Base-by-base conservation (phyloP, 495 filamentous ascomycete genomes). In the Aspergillus indologenus region DNA sequence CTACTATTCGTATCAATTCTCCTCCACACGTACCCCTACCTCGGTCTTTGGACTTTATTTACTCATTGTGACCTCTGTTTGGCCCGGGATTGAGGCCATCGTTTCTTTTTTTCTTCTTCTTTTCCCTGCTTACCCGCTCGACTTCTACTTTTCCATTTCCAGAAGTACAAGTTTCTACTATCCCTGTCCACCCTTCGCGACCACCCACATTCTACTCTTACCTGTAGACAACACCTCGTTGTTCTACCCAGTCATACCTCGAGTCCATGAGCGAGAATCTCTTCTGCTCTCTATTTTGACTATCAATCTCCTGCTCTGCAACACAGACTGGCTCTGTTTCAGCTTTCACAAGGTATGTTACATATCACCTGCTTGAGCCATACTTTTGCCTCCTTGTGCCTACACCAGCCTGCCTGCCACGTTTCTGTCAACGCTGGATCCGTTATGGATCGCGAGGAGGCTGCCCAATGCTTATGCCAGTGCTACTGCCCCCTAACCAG, bases 151-250 rank as follows among this genome's bases (percentile, higher is more conserved):
- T 66, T 56, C 60, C 52, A 56, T 51, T 67, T 61, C 62, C 61
- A 72, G 69, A 71, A 68, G 63, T 51, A 53, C 49, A 31, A 61
- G 42, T 53, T 5, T 52, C 46, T 54, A 56, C 61, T 47, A 73
- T 76, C 73, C 73, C 73, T 76, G 73, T 68, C 72, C 67, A 64
- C 70, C 63, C 46, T 61, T 65, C 66, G 60, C 65, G 59, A 61
- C 60, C 60, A 67, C 53, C 20, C 34, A 26, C 48, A 24, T 53
- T 48, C 57, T 55, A 56, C 58, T 54, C 34, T 61, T 14, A 2
- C 2, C 34, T 60, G 51, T 56, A 62, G 45, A 50, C 54, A 56
- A 49, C 46, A 22, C 34, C 26, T 40, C 43, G 14, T 53, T 40
- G 19, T 44, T 15, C 18, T 19, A 17, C 29, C 24, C 9, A 14